These are phyloP conservation scores for Arabidopsis suecica DNA, from an alignment of 345 rosid species.

Conservation along the genomic window DNA sequence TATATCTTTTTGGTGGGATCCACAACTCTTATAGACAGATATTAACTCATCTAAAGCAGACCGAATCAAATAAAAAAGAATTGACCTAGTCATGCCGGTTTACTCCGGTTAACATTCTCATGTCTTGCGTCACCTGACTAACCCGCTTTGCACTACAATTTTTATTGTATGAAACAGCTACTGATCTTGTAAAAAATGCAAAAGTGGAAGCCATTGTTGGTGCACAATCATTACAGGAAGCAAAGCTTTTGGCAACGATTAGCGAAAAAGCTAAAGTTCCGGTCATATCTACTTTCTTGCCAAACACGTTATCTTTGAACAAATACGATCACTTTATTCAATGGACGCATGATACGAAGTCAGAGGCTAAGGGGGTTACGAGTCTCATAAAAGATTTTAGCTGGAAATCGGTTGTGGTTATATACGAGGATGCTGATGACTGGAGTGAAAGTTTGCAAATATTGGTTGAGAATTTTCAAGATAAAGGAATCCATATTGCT, in stretches of 20 bases:
- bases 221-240: constrained; percentile 36
- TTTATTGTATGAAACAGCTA: constrained; percentile 10
- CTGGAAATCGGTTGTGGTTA: constrained; percentile 29
- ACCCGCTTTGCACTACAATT: not conserved
- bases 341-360: constrained; percentile 4
- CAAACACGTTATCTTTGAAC: not conserved
- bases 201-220: constrained; percentile 37
- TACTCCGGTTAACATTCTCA: not conserved
- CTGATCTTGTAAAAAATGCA: constrained; percentile 5
- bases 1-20: not conserved
- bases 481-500: not conserved
- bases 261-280: constrained; percentile 42
- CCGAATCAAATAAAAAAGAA: not conserved
- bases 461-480: constrained; percentile 17
- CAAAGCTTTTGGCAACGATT: constrained; percentile 27
- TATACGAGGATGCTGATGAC: constrained; percentile 39
- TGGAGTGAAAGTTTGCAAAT: constrained; percentile 32
- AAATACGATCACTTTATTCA: constrained; percentile 32
- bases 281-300: constrained; percentile 24
- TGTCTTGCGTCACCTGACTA: not conserved
- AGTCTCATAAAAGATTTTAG: constrained; percentile 20
- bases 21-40: not conserved
- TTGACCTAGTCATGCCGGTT: not conserved
- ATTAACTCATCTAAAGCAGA: not conserved
- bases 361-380: constrained; percentile 33